Evolutionary conservation across 2,329 filamentous ascomycete species (phyloP), one percentile per base, ranked within the genome.

Genomic region (Colletotrichum salicis): DNA sequence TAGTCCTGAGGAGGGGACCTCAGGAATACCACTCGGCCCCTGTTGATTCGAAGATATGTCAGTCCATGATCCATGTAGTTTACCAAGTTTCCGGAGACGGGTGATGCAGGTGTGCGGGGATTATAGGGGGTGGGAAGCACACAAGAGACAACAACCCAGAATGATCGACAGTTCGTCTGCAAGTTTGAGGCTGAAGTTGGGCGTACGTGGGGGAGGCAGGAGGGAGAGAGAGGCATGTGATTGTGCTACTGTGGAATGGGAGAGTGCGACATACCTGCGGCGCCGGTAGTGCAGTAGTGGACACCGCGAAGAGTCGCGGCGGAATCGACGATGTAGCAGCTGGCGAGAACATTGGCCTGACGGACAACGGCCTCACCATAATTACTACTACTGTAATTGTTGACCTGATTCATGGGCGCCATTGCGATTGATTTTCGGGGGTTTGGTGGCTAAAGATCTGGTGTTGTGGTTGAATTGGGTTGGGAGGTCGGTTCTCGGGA

Each of bases 201-300:
- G 24, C 29, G 11, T 37, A 29, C n/a, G 29, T 48, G 33, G 12
- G 35, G 29, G 65, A 29, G 31, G 41, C 19, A 35, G 55, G 60
- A 37, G 27, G n/a, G 27, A 31, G 31, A 33, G 29, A 24, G 15
- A 41, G 19, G 54, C 12, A 56, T 13, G 31, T 45, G 48, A 67
- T 45, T 22, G 19, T 37, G 15, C 11, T 37, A 19, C 6, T n/a
- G 55, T 19, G 58, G 27, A 41, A 52, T 61, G 51, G 37, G 27
- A 59, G 51, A 61, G 57, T 61, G 51, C 24, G 22, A 83, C 88
- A 73, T 87, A 92, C 91, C 93, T 89, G 92, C 89, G 86, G 90
- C 92, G 89, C 91, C 89, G 87, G 94, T 95, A 94, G 95, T 95
- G 91, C 93, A 97, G 91, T 97, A 97, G 87, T 97, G 95, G 86